Conservation (phyloP, 495 filamentous ascomycete species). For the Evansstolkia leycettana region DNA sequence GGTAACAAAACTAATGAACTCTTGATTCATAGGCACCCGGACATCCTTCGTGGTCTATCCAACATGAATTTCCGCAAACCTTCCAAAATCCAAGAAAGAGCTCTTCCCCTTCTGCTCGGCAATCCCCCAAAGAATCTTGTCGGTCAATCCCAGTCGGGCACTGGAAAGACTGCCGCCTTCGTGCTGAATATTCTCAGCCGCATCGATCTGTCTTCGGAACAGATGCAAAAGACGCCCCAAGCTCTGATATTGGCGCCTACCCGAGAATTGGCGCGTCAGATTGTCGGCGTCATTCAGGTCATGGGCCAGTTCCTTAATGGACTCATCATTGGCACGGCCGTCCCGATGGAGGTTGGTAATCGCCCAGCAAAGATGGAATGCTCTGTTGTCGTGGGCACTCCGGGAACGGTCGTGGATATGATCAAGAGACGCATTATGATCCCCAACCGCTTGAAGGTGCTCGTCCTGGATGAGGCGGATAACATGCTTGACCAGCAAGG, state of each 20-base stretch:
- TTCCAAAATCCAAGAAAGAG: slow-evolving; percentile 92
- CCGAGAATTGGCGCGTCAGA: slow-evolving; percentile 90
- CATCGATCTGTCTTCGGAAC: slow-evolving; percentile 53
- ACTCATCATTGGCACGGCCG: slow-evolving; percentile 61
- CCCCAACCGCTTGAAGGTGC: slow-evolving; percentile 50
- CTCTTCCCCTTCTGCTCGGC: slow-evolving; percentile 72
- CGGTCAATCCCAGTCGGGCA: slow-evolving; percentile 96
- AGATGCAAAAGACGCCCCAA: slow-evolving; percentile 50
- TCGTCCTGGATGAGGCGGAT: slow-evolving; percentile 88
- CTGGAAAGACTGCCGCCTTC: slow-evolving; percentile 96
- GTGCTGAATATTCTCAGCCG: slow-evolving; percentile 81
- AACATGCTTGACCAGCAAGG: slow-evolving; percentile 95
- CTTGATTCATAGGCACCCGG: slow-evolving; percentile 21
- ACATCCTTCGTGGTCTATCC: slow-evolving; percentile 50
- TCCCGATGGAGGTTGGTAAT: slow-evolving; percentile 58
- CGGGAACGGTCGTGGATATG: slow-evolving; percentile 82
- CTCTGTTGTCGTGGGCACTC: slow-evolving; percentile 82
- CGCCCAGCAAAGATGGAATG: slow-evolving; percentile 49
- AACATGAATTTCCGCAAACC: slow-evolving; percentile 87
- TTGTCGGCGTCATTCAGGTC: slow-evolving; percentile 62
- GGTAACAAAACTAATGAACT: neutral
- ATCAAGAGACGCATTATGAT: slow-evolving; percentile 61
- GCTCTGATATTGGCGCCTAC: slow-evolving; percentile 85
- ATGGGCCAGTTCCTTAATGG: slow-evolving; percentile 74
- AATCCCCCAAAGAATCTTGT: slow-evolving; percentile 86